Base-by-base conservation (phyloP, 305 asterid genomes). In the Fraxinus floribunda region DNA sequence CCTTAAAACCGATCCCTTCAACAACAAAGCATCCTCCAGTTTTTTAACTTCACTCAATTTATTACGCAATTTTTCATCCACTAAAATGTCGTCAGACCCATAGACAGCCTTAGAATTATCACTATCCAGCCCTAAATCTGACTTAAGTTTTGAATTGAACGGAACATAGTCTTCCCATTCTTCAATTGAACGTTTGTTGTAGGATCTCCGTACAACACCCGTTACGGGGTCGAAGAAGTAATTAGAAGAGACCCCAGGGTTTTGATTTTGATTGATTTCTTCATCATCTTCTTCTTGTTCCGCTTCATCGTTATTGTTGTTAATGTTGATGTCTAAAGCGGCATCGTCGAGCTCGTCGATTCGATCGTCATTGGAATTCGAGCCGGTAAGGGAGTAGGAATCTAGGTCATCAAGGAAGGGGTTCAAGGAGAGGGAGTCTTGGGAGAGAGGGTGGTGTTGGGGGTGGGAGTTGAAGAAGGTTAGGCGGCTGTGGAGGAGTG, bases 101-200 rank as follows among this genome's bases (percentile, higher is more conserved):
- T 92, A 92, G 16, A 88, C 93, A 15, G 83, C 83, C 70, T 70
- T 86, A 36, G 89, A 75, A 5, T 87, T 90, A 79, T 84, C 89
- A 10, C 38, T 77, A 30, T 82, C 89, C 46, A 90, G 90, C 49
- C 97, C 98, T 55, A 93, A 83, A 66, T 92, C 95, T 20, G 91
- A 84, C 26, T 84, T 82, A 24, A 89, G 78, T 78, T 93, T 91
- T 72, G 87, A 86, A 78, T 86, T 92, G 82, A 93, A 94, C 10
- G 91, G 91, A 24, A 92, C 89, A 16, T 96, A 92, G 84, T 96
- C 99, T 70, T 96, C 98, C 99, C 99, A 96, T 77, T 96, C 97
- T 41, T 94, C 97, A 77, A 96, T 93, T 0, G 98, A 90, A 5
- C 95, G 91, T 30, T 89, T 94, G 75, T 89, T 89, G 74, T 90